Base-by-base conservation (phyloP, 257 asterid species). In the Oldenlandia corymbosa region DNA sequence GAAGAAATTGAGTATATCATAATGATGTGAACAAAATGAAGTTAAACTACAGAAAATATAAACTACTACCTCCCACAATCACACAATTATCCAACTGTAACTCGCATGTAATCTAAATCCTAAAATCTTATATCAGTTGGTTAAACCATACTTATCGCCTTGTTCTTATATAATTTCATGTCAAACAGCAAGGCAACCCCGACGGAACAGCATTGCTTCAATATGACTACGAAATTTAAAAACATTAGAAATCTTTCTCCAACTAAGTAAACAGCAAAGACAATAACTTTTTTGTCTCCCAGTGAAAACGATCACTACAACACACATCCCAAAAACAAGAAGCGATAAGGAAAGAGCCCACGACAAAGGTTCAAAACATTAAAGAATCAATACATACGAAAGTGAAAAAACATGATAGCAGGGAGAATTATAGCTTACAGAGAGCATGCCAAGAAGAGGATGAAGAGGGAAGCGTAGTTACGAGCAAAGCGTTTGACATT, bases 401-500 rank as follows among this genome's bases (percentile, higher is more conserved):
- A 47, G 46, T 39, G 54, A 18, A 36, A n/a, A 26, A 30, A 10
- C 8, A 17, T 11, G 4, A 12, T 10, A 34, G 32, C 13, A 30
- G 36, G 26, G 16, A 41, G 60, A 41, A 20, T 52, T 26, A 43
- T 27, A 46, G 62, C 73, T 67, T 79, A 89, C 99, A 89, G 79
- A 45, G 97, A 82, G 68, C 97, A 92, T 18, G 91, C 96, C 48
- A 85, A 84, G 68, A 87, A 84, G 68, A 89, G 77, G 70, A 82
- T 68, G 70, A 80, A 69, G 56, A 92, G 90, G 13, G 78, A 70
- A 47, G 96, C 82, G 75, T 89, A 92, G 71, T 92, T 89, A 75
- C 89, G 91, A 21, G 94, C 88, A 58, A 71, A 90, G 61, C 99
- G 95, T 72, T 92, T 92, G 70, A 92, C 84, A 62, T 92, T 92